Base-by-base conservation (phyloP, 768 basidiomycete genomes). In the Boletus huronensis region DNA sequence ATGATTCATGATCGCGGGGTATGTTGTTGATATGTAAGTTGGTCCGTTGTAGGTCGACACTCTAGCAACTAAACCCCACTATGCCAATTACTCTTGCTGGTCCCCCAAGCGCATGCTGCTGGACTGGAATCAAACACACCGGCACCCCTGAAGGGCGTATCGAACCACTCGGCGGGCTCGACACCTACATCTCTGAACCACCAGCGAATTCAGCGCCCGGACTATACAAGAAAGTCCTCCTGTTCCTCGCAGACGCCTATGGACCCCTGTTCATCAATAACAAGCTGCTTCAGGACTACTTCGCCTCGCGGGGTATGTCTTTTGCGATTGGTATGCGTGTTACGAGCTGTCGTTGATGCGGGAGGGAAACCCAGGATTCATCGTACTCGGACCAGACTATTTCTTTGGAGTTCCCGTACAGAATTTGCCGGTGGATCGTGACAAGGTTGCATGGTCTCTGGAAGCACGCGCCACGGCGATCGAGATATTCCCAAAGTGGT, bases 341-440 rank as follows among this genome's bases (percentile, higher is more conserved):
- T 6, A 16, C 21, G 23, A 10, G 16, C 13, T 41, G 10, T 17
- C 29, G 6, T 29, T 53, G 32, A 61, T 29, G 14, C 10, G 21
- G 25, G 21, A 19, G 6, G 23, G 14, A 42, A 52, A 16, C n/a
- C 3, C 31, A 85, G 83, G 83, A 0, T 85, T 80, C 62, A 58
- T 76, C 49, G 82, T 85, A 3, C 64, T 85, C 10, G 83, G 81
- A 1, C 73, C 80, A 14, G 84, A 85, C 58, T 85, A 83, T 62
- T 83, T 85, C 68, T 75, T 83, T 41, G 82, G 83, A 19, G 77
- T 81, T 45, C 69, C 78, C 2, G 64, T 82, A 2, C 60, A 75
- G 19, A 58, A 67, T 6, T 74, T 79, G 53, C 66, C 73, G 9
- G 61, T 70, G 4, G 59, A 54, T 21, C 43, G 47, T 14, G 74